Percentiles rank a stretch among this genome's conserved stretches.
Evolutionary conservation across 2,329 filamentous ascomycete genomes (phyloP).

Genomic region (Colletotrichum sp.): DNA sequence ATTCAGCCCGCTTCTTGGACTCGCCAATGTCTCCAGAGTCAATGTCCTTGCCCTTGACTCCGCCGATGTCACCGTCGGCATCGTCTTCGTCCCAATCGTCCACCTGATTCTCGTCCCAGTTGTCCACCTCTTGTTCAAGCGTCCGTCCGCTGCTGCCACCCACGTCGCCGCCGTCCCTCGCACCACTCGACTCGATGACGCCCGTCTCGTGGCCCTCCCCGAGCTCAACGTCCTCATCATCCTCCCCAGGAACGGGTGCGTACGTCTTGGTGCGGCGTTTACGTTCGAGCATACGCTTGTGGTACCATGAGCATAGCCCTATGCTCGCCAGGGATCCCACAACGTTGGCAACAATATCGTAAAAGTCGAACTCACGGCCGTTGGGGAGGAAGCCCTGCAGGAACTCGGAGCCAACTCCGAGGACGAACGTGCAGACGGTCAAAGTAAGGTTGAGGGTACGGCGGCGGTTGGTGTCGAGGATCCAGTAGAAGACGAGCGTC

Average conservation of each 20-base stretch:
- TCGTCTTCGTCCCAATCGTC: constrained; percentile 65
- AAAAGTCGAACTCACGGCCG: constrained; percentile 74
- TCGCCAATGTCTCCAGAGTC: constrained; percentile 29
- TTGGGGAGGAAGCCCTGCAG: constrained; percentile 78
- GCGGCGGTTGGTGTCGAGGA: constrained; percentile 87
- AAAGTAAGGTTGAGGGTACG: constrained; percentile 86
- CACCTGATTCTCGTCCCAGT: constrained; percentile 86
- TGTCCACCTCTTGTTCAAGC: constrained; percentile 85
- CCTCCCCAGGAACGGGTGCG: constrained; percentile 68
- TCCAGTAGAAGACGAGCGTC: constrained; percentile 93
- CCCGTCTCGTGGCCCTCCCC: constrained; percentile 75
- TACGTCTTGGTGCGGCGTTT: constrained; percentile 78
- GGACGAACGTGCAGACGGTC: constrained; percentile 73
- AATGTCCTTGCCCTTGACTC: constrained; percentile 27
- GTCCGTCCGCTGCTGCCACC: constrained; percentile 28
- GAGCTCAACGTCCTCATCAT: constrained; percentile 76
- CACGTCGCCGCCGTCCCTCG: constrained; percentile 28
- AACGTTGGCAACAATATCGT: constrained; percentile 88
- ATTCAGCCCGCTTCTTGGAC: constrained; percentile 40
- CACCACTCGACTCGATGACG: constrained; percentile 42
- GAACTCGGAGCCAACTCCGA: constrained; percentile 78
- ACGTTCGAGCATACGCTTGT: constrained; percentile 92
- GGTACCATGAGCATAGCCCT: constrained; percentile 85
- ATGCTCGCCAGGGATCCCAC: constrained; percentile 77
- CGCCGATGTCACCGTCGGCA: constrained; percentile 31